Percentiles rank a stretch among this genome's conserved stretches.
Conservation (phyloP, 768 basidiomycete species). For the Russula foetens region DNA sequence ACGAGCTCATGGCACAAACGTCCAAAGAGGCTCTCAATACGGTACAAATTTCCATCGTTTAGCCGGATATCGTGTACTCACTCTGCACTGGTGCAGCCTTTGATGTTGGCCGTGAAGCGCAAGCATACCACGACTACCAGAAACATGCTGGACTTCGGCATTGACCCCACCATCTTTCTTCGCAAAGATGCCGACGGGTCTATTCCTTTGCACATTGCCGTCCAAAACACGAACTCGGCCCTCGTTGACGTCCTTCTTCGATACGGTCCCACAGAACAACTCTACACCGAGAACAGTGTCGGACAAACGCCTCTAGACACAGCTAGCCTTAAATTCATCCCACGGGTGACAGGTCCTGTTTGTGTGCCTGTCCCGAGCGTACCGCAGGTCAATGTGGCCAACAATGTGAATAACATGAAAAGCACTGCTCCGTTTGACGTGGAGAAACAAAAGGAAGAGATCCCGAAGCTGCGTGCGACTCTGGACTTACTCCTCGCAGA, state of each 20-base stretch:
- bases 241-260: constrained; percentile 35
- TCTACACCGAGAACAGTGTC: constrained; percentile 40
- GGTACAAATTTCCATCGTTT: constrained; percentile 26
- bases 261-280: constrained; percentile 30
- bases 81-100: constrained; percentile 32
- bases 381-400: background rate
- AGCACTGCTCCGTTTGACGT: background rate
- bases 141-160: constrained; percentile 33
- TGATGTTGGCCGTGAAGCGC: constrained; percentile 43
- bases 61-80: background rate
- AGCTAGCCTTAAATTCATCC: constrained; percentile 19
- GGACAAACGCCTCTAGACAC: constrained; percentile 28
- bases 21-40: constrained; percentile 41
- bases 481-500: constrained; percentile 11
- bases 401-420: background rate
- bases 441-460: constrained; percentile 8
- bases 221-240: constrained; percentile 27
- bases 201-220: constrained; percentile 45
- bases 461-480: constrained; percentile 13
- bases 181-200: constrained; percentile 40
- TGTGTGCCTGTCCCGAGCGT: background rate
- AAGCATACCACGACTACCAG: constrained; percentile 26
- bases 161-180: constrained; percentile 28
- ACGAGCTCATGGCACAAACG: constrained; percentile 37
- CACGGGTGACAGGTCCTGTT: background rate